These are phyloP conservation scores for Gamarada debralockiae DNA, from an alignment of 495 filamentous ascomycete genomes.

Conservation along the genomic window DNA sequence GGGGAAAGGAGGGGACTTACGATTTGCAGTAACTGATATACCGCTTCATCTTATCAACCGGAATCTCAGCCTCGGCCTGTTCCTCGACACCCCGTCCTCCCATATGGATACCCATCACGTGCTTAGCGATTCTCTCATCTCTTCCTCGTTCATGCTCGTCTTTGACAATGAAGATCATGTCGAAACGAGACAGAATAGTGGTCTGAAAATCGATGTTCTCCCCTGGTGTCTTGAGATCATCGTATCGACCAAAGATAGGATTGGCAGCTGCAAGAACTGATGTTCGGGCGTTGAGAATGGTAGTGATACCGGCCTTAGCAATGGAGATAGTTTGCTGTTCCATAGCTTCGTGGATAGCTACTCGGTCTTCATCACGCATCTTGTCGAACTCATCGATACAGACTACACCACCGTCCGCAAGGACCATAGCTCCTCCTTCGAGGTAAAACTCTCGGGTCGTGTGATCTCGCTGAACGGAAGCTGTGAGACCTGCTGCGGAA, in stretches of 20 bases:
- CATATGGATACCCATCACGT: conserved; percentile 99
- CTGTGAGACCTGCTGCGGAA: conserved; percentile 95
- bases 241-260: conserved; percentile 95
- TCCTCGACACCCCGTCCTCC: conserved; percentile 81
- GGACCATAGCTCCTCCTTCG: conserved; percentile 98
- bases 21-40: conserved; percentile 98
- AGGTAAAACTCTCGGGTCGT: conserved; percentile 95
- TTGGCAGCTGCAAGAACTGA: conserved; percentile 96
- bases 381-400: conserved; percentile 99
- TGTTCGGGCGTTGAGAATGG: conserved; percentile 93
- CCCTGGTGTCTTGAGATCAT: conserved; percentile 94
- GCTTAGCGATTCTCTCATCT: conserved; percentile 91
- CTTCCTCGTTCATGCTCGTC: conserved; percentile 88
- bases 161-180: conserved; percentile 99
- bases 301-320: conserved; percentile 98
- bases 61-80: conserved; percentile 77
- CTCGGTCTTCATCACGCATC: conserved; percentile 98
- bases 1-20: conserved; percentile 44
- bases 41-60: conserved; percentile 94
- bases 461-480: conserved; percentile 91
- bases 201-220: conserved; percentile 99
- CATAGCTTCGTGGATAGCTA: conserved; percentile 99
- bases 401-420: conserved; percentile 95
- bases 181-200: conserved; percentile 96
- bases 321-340: conserved; percentile 99